These are phyloP conservation scores for Carpinus viminea DNA, from an alignment of 306 rosid genomes.

Conservation along the genomic window DNA sequence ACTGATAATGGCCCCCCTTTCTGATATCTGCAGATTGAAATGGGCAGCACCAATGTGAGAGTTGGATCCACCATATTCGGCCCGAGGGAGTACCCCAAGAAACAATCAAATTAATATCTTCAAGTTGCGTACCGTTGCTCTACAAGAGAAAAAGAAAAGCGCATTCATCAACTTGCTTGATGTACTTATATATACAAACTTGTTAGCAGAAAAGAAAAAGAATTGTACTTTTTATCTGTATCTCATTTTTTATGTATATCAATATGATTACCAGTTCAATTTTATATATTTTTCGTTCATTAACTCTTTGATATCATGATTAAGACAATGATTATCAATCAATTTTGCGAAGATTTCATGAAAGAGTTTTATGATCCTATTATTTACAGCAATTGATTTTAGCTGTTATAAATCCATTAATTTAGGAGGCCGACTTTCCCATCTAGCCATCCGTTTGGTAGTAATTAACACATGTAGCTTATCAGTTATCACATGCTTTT, in stretches of 20 bases:
- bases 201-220: background rate
- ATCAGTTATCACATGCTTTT: too few species aligned
- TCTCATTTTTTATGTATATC: background rate
- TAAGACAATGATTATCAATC: background rate
- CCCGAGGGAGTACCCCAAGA: slow-evolving; percentile 52
- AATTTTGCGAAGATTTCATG: background rate
- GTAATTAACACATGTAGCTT: too few species aligned
- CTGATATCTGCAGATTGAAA: slow-evolving; percentile 47
- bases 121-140: background rate
- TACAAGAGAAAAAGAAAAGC: background rate
- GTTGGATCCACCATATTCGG: slow-evolving; percentile 57
- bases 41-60: slow-evolving; percentile 59
- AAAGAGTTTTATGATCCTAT: too few species aligned
- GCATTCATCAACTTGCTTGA: background rate
- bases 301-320: background rate
- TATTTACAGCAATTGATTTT: too few species aligned
- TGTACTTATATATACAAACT: background rate
- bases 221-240: background rate
- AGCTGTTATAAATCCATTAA: too few species aligned
- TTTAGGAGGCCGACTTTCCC: too few species aligned
- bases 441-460: too few species aligned
- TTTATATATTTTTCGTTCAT: background rate
- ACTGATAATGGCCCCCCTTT: background rate
- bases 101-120: slow-evolving; percentile 29
- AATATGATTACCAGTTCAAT: background rate